Evolutionary conservation across 2,329 filamentous ascomycete species (phyloP), one percentile per base, ranked within the genome.

Genomic region (Pezicula rhizophila): DNA sequence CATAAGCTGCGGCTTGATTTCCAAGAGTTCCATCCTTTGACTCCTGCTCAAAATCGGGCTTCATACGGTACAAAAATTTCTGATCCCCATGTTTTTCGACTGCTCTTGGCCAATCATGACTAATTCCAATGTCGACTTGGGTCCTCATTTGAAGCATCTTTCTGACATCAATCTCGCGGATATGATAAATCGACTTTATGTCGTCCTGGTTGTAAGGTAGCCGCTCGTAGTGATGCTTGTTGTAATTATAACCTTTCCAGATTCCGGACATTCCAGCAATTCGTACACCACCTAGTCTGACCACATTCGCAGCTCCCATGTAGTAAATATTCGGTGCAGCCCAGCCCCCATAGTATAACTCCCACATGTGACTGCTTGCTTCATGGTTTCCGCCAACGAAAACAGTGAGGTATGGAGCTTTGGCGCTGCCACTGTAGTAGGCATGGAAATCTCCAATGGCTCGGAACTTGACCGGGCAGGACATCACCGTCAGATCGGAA

Each of bases 301-400:
- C 66, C 8, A 99, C 84, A 63, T 95, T 96, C 51, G 93, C 89
- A 31, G 90, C 89, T 43, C 93, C 93, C 66, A 97, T 78, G 69
- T 96, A 99, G 74, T 96, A 99, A 55, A 99, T 97, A 58, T 93
- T 95, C 8, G 89, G 90, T 7, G 92, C 92, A 5, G 89, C 93
- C 93, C 93, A 99, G 45, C 93, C 93, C 45, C 93, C 93, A 64
- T 97, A 95, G 71, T 89, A 95, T 0, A 99, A 78, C 69, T 99
- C 93, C 74, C 84, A 93, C 5, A 96, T 73, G 67, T 97, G 83
- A 45, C 87, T 90, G 61, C 87, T 87, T 1, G 93, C 92, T 70
- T 99, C 93, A 62, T 99, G 93, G 64, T 99, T 99, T 2, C 93
- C 93, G 39, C 85, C 91, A 45, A 96, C 84, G 69, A 97, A 97